phyloP scores from a whole-genome alignment of 306 rosid genomes.

The Quercus rubra region DNA sequence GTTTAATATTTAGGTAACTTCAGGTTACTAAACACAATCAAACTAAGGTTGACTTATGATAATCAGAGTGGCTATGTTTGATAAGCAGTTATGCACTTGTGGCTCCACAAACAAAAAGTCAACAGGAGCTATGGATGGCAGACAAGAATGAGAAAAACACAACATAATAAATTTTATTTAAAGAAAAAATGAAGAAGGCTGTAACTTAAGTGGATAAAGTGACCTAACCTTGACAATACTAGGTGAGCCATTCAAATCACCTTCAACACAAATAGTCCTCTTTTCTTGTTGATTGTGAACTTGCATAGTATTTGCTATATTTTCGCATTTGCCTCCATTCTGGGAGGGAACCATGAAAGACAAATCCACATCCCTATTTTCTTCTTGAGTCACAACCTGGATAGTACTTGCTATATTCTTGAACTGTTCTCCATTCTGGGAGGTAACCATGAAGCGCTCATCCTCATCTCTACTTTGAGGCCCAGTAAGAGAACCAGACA shows the following conservation, averaged over 20 bases:
- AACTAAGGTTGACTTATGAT: too few relatives aligned
- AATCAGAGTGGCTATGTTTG: too few relatives aligned
- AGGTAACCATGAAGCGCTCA: background rate
- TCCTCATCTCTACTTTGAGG: conserved; percentile 22
- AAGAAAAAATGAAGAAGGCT: background rate
- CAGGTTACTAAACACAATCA: too few relatives aligned
- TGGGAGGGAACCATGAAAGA: conserved; percentile 22
- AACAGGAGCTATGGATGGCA: too few relatives aligned
- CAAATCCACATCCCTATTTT: too few relatives aligned
- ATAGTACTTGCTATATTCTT: too few relatives aligned
- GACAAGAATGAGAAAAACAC: too few relatives aligned
- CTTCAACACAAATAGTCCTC: conserved; percentile 15
- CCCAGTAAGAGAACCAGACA: conserved; percentile 17
- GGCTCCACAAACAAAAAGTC: too few relatives aligned
- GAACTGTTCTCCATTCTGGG: too few relatives aligned
- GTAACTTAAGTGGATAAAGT: conserved; percentile 19
- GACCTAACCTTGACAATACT: conserved; percentile 35
- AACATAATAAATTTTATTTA: background rate
- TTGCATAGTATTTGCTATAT: conserved; percentile 18
- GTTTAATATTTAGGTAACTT: too few relatives aligned
- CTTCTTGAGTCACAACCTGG: too few relatives aligned
- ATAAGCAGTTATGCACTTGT: too few relatives aligned
- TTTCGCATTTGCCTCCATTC: conserved; percentile 21
- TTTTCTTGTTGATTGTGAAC: conserved; percentile 24
- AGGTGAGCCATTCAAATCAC: conserved; percentile 34